A percentile compares a stretch with the other conserved stretches of the same genome.
Conservation (phyloP, 495 filamentous ascomycete genomes). For the Lophiostoma macrostomum region DNA sequence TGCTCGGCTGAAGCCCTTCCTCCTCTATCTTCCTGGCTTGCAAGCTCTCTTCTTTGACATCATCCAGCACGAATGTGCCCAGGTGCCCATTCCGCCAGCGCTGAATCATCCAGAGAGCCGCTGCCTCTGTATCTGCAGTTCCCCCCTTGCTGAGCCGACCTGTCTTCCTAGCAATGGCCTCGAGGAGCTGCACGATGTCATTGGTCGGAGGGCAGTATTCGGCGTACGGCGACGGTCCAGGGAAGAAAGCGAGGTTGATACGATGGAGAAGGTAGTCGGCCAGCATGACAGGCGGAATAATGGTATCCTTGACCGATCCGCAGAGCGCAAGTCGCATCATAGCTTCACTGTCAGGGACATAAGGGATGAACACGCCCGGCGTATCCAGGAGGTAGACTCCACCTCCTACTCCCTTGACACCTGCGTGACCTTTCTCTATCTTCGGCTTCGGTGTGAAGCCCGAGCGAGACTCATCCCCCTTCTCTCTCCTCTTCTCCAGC, state of each 20-base stretch:
- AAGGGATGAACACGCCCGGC: constrained; percentile 89
- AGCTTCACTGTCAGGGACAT: constrained; percentile 74
- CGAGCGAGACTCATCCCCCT: constrained; percentile 56
- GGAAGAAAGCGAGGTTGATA: constrained; percentile 71
- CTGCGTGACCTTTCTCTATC: too few relatives aligned
- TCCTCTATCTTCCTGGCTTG: constrained; percentile 40
- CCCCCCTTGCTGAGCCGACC: constrained; percentile 77
- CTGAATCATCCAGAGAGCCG: constrained; percentile 80
- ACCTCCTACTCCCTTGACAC: constrained; percentile 27
- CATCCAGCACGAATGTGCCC: constrained; percentile 77
- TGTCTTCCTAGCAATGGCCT: constrained; percentile 63
- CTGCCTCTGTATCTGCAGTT: constrained; percentile 63
- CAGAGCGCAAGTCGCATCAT: constrained; percentile 93
- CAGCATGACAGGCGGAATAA: constrained; percentile 69
- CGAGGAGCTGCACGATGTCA: constrained; percentile 67
- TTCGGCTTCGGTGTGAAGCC: too few relatives aligned
- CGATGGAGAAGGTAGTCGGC: constrained; percentile 88
- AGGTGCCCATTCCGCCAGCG: constrained; percentile 76
- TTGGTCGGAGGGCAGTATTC: constrained; percentile 74
- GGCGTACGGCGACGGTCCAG: constrained; percentile 56
- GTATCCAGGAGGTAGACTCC: constrained; percentile 70
- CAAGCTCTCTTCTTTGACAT: constrained; percentile 59
- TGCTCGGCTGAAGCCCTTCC: constrained; percentile 27
- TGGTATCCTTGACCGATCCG: constrained; percentile 84
- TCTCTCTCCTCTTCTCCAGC: constrained; percentile 7